A percentile compares a stretch with the other conserved stretches of the same genome.
phyloP scores from a whole-genome alignment of 2,329 filamentous ascomycete species.

The Apiospora hydei region DNA sequence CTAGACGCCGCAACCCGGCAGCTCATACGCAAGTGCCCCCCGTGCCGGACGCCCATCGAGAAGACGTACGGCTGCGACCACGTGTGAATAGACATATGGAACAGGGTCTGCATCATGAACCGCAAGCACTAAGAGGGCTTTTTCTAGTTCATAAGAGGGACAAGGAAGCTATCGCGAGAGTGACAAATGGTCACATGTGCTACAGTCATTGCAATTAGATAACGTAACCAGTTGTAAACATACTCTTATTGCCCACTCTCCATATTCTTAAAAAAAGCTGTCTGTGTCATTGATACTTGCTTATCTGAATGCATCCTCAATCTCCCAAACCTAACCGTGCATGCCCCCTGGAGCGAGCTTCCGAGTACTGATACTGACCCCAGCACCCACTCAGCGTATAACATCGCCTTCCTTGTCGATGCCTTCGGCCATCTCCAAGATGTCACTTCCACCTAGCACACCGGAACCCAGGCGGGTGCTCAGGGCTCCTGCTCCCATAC shows the following conservation, averaged over 20 bases:
- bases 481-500: constrained; percentile 62
- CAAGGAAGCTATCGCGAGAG: too few relatives aligned
- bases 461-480: constrained; percentile 60
- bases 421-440: constrained; percentile 82
- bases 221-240: neutral
- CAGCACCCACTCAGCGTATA: constrained; percentile 65
- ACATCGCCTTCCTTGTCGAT: constrained; percentile 77
- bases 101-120: too few relatives aligned
- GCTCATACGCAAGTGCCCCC: too few relatives aligned
- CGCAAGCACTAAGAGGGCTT: too few relatives aligned
- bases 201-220: neutral
- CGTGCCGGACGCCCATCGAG: too few relatives aligned
- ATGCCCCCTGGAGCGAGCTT: too few relatives aligned
- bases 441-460: constrained; percentile 81
- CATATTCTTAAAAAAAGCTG: neutral
- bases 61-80: too few relatives aligned
- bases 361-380: neutral
- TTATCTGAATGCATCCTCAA: neutral
- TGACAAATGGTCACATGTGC: neutral
- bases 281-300: neutral
- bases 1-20: too few relatives aligned
- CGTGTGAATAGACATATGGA: too few relatives aligned
- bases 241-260: neutral
- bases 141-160: too few relatives aligned
- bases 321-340: neutral